phyloP scores from a whole-genome alignment of 495 filamentous ascomycete species.

The Xylaria acuta region DNA sequence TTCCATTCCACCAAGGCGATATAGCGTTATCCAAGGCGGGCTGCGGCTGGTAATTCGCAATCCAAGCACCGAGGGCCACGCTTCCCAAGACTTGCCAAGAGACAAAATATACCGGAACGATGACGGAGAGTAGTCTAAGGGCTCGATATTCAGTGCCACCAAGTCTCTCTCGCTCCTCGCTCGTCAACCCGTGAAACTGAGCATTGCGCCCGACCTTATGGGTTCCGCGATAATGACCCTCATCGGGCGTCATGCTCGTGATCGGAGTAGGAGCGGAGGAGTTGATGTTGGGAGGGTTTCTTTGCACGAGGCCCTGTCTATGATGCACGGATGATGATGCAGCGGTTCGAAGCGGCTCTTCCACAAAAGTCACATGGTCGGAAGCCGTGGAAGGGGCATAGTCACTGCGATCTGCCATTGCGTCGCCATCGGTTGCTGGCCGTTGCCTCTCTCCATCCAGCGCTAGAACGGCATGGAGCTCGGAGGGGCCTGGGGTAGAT shows the following conservation, averaged over 20 bases:
- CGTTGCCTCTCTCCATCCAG: background rate
- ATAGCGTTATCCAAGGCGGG: slow-evolving; percentile 70
- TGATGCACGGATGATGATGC: slow-evolving; percentile 32
- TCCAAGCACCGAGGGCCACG: slow-evolving; percentile 75
- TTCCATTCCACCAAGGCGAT: slow-evolving; percentile 68
- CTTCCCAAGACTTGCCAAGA: slow-evolving; percentile 74
- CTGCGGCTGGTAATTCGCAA: slow-evolving; percentile 64
- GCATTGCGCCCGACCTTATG: slow-evolving; percentile 69
- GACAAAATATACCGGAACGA: slow-evolving; percentile 78
- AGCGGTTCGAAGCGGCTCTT: slow-evolving; percentile 22
- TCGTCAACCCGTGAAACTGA: slow-evolving; percentile 72
- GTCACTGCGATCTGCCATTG: background rate
- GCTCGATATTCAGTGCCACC: slow-evolving; percentile 84
- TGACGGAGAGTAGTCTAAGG: slow-evolving; percentile 69
- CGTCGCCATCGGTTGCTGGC: background rate
- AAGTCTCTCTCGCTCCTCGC: slow-evolving; percentile 71
- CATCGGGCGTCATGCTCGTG: slow-evolving; percentile 3
- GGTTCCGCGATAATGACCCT: slow-evolving; percentile 36
- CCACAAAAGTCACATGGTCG: slow-evolving; percentile 37
- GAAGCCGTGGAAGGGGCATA: slow-evolving; percentile 12
- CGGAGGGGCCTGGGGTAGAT: background rate
- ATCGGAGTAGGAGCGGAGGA: slow-evolving; percentile 20
- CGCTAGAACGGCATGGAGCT: background rate
- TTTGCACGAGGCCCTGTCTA: slow-evolving; percentile 27
- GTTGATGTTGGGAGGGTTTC: slow-evolving; percentile 26